These are phyloP conservation scores for Austroboletus rostrupii DNA, from an alignment of 1,284 basidiomycete species.

Conservation along the genomic window DNA sequence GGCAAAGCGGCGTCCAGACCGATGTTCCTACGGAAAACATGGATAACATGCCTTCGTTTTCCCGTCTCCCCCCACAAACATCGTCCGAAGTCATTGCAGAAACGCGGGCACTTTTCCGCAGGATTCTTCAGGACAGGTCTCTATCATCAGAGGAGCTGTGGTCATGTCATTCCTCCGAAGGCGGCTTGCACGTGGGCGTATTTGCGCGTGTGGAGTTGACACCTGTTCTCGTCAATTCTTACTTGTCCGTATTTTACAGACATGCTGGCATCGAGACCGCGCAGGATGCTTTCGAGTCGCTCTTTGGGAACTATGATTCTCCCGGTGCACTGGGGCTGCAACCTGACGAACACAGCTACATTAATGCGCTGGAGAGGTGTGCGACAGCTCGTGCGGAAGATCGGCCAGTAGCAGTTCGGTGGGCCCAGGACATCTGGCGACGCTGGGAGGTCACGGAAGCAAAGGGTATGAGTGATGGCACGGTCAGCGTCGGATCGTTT, in stretches of 20 bases:
- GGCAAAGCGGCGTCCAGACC: background rate
- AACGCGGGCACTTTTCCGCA: conserved; percentile 64
- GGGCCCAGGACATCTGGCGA: conserved; percentile 57
- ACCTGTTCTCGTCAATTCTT: conserved; percentile 74
- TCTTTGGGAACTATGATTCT: conserved; percentile 34
- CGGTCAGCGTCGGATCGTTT: conserved; percentile 22
- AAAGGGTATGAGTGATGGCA: conserved; percentile 20
- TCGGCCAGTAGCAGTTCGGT: conserved; percentile 40
- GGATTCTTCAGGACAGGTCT: conserved; percentile 55
- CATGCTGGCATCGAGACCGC: conserved; percentile 54
- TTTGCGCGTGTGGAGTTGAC: conserved; percentile 64
- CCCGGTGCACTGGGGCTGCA: conserved; percentile 22
- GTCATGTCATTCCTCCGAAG: background rate
- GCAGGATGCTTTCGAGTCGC: conserved; percentile 42
- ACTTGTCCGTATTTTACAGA: conserved; percentile 73
- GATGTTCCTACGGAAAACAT: conserved; percentile 1
- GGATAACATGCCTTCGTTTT: conserved; percentile 38
- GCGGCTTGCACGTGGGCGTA: conserved; percentile 24
- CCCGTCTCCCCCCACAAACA: conserved; percentile 70
- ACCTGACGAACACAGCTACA: conserved; percentile 54
- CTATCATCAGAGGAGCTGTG: conserved; percentile 1
- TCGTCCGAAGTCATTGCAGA: conserved; percentile 73
- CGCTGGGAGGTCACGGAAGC: conserved; percentile 51
- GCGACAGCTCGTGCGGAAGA: conserved; percentile 46
- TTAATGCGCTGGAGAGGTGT: conserved; percentile 70